phyloP scores from a whole-genome alignment of 495 filamentous ascomycete genomes.

The Glonium stellatum region DNA sequence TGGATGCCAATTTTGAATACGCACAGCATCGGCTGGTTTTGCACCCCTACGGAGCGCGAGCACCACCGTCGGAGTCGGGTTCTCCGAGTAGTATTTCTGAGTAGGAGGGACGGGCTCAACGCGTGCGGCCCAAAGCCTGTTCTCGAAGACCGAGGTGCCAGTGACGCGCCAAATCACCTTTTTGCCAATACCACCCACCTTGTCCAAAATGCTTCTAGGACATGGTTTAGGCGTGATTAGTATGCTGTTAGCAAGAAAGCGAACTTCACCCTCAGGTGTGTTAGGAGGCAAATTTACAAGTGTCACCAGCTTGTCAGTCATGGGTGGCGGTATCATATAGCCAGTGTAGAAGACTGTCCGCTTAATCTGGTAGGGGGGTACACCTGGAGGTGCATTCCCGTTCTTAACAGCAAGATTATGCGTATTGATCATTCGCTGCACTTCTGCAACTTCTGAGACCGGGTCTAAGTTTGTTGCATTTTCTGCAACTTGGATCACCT shows the following conservation, averaged over 20 bases:
- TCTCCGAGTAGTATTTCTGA: constrained; percentile 65
- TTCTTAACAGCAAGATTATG: constrained; percentile 58
- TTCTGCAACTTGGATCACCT: constrained; percentile 86
- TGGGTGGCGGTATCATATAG: constrained; percentile 67
- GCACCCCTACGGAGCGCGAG: constrained; percentile 50
- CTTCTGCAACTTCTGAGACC: constrained; percentile 70
- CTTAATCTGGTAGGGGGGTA: constrained; percentile 56
- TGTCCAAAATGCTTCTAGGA: constrained; percentile 59
- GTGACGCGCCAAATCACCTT: constrained; percentile 79
- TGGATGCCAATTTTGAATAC: constrained; percentile 79
- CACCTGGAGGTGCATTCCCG: constrained; percentile 38
- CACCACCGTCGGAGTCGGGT: constrained; percentile 40
- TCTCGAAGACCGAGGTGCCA: constrained; percentile 63
- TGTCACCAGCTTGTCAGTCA: constrained; percentile 61
- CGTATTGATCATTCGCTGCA: constrained; percentile 81
- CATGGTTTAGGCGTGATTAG: constrained; percentile 74
- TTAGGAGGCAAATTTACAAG: constrained; percentile 57
- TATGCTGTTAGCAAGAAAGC: constrained; percentile 81
- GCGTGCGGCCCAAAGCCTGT: constrained; percentile 78
- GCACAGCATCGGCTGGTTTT: constrained; percentile 70
- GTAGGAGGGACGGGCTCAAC: constrained; percentile 63
- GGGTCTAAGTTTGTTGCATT: constrained; percentile 70
- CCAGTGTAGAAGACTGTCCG: constrained; percentile 91
- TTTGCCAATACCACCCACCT: constrained; percentile 75
- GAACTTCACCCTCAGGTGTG: constrained; percentile 57